A percentile compares a stretch with the other conserved stretches of the same genome.
Evolutionary conservation across 148 eudicot genomes (phyloP).

Genomic region (Suaeda aralocaspica): DNA sequence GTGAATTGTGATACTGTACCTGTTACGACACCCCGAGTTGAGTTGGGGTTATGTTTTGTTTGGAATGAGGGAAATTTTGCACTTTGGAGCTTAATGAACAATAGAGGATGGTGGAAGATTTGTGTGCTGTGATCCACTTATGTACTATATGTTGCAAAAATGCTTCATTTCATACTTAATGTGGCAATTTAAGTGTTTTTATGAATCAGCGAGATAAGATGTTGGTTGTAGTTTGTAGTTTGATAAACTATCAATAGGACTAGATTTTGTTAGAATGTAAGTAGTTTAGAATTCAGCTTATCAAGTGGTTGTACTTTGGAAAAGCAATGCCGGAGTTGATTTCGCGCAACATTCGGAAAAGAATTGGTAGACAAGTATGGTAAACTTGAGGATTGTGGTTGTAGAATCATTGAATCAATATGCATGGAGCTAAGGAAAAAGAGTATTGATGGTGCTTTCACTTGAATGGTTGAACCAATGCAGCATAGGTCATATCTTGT

Average conservation of each 20-base stretch:
- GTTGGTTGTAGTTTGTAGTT: background rate
- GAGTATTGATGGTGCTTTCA: background rate
- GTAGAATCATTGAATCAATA: background rate
- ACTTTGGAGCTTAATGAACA: background rate
- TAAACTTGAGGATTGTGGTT: background rate
- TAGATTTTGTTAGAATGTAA: too few species aligned
- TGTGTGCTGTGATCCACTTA: background rate
- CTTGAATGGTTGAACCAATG: slow-evolving; percentile 23
- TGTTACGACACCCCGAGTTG: too few species aligned
- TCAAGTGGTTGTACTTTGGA: background rate
- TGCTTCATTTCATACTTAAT: background rate
- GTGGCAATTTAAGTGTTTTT: background rate
- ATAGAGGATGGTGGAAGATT: slow-evolving; percentile 2
- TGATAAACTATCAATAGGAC: background rate
- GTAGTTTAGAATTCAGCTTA: background rate
- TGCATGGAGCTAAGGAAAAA: too few species aligned
- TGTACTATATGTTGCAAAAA: background rate
- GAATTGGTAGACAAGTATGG: background rate
- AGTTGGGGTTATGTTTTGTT: slow-evolving; percentile 15
- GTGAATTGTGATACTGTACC: too few species aligned
- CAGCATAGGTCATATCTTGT: slow-evolving; percentile 8
- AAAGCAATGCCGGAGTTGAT: background rate
- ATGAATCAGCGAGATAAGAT: background rate
- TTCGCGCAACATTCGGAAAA: background rate
- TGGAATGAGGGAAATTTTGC: background rate